These are phyloP conservation scores for Colletotrichum plurivorum DNA, from an alignment of 2,329 filamentous ascomycete species.

Conservation along the genomic window DNA sequence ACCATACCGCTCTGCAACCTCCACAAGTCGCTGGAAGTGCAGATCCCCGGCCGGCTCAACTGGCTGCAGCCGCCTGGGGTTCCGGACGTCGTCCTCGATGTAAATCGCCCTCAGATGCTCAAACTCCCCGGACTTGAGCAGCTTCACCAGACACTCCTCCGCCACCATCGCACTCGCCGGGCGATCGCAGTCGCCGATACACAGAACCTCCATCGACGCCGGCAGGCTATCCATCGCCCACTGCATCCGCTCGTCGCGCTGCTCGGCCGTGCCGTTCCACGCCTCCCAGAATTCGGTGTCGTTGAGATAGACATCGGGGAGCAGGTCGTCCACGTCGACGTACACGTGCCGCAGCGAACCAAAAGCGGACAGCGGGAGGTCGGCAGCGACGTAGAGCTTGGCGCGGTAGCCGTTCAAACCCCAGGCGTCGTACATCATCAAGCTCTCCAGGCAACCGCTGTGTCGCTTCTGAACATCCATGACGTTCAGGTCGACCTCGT, in stretches of 20 bases:
- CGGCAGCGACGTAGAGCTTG: neutral
- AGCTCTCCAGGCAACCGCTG: conserved; percentile 2
- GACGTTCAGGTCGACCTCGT: conserved; percentile 1
- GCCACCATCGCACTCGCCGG: neutral
- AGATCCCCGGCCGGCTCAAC: neutral
- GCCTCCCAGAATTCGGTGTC: neutral
- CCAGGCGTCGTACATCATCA: conserved; percentile 13
- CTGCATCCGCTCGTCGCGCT: neutral
- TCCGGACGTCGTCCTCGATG: neutral
- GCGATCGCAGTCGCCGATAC: neutral
- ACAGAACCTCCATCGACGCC: neutral
- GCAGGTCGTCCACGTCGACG: conserved; percentile 6
- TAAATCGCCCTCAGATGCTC: conserved; percentile 1
- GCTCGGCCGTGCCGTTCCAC: neutral
- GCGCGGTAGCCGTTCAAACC: conserved; percentile 2
- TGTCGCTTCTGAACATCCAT: neutral
- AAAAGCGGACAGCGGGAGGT: neutral
- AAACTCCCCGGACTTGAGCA: neutral
- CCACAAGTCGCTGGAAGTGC: conserved; percentile 5
- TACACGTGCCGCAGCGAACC: neutral
- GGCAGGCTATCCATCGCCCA: neutral
- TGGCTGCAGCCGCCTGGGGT: neutral
- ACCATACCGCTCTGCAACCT: neutral
- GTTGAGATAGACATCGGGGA: neutral
- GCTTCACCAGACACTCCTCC: neutral